These are phyloP conservation scores for Rhizopogon sp. DNA, from an alignment of 768 basidiomycete species.

Conservation along the genomic window DNA sequence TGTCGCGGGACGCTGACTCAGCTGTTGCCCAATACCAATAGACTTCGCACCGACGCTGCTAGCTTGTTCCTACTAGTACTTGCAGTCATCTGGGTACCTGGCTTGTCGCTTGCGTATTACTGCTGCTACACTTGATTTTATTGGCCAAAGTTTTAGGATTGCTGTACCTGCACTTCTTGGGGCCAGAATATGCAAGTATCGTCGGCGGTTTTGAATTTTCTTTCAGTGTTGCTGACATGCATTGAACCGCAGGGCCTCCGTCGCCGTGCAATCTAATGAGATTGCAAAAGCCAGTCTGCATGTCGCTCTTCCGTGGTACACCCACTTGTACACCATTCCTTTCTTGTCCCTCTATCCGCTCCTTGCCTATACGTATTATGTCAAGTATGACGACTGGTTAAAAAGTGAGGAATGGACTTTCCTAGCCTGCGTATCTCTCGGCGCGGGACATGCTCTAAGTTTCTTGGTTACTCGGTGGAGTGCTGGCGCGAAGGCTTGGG, in stretches of 20 bases:
- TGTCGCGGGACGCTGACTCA: too few relatives aligned
- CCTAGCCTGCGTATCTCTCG: constrained; percentile 80
- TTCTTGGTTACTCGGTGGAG: constrained; percentile 93
- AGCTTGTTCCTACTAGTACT: neutral
- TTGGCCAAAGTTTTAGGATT: too few relatives aligned
- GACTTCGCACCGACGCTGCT: too few relatives aligned
- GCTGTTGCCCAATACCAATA: too few relatives aligned
- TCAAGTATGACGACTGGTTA: constrained; percentile 88
- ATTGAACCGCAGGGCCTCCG: constrained; percentile 27
- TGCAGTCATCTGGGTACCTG: neutral
- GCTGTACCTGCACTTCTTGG: too few relatives aligned
- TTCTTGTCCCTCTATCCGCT: constrained; percentile 80
- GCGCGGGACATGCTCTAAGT: constrained; percentile 85
- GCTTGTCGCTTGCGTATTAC: neutral
- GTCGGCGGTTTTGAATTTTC: neutral
- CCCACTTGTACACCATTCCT: constrained; percentile 69
- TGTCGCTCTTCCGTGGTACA: constrained; percentile 60
- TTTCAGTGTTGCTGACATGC: neutral
- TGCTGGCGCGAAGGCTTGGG: constrained; percentile 66
- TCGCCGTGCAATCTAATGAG: constrained; percentile 60
- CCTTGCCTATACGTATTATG: constrained; percentile 85
- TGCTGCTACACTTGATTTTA: too few relatives aligned
- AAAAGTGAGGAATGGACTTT: constrained; percentile 98
- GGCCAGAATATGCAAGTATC: neutral
- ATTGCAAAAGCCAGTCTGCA: constrained; percentile 66